A percentile compares a stretch with the other conserved stretches of the same genome.
These are phyloP conservation scores for Cordyceps javanica DNA, from an alignment of 2,329 filamentous ascomycete genomes.

Conservation along the genomic window DNA sequence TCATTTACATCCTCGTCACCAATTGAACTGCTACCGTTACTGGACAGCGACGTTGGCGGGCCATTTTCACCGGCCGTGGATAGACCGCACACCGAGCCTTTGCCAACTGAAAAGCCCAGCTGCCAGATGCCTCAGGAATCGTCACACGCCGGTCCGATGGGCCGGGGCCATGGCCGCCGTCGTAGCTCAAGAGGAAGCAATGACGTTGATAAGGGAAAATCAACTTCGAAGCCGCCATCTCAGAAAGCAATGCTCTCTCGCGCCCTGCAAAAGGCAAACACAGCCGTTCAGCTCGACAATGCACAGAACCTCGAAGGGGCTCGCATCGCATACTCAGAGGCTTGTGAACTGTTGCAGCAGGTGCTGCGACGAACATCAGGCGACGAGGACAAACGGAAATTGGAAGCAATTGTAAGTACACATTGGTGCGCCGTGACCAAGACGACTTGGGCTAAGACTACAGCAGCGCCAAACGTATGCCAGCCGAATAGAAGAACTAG, in stretches of 20 bases:
- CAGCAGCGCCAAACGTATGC: constrained; percentile 79
- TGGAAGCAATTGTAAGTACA: constrained; percentile 81
- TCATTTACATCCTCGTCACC: background rate
- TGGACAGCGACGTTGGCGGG: constrained; percentile 15
- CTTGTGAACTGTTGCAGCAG: constrained; percentile 79
- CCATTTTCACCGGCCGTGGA: background rate
- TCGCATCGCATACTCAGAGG: constrained; percentile 83
- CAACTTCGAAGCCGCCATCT: constrained; percentile 51
- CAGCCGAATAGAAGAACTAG: constrained; percentile 80
- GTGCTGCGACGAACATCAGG: constrained; percentile 80
- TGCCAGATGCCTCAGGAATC: constrained; percentile 1
- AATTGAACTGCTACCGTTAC: background rate
- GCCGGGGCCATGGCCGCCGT: constrained; percentile 26
- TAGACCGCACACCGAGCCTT: background rate
- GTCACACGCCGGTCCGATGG: background rate
- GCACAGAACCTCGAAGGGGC: constrained; percentile 91
- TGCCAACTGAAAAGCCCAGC: background rate
- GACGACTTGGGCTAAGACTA: constrained; percentile 8
- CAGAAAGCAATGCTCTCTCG: constrained; percentile 97
- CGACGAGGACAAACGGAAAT: constrained; percentile 80
- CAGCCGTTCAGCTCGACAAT: constrained; percentile 91
- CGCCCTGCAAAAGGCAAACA: constrained; percentile 91
- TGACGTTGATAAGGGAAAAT: constrained; percentile 23
- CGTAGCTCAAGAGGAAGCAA: constrained; percentile 28
- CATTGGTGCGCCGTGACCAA: background rate